A percentile compares a stretch with the other conserved stretches of the same genome.
Conservation (phyloP, 768 basidiomycete species). For the Xerocomellus chrysenteron region DNA sequence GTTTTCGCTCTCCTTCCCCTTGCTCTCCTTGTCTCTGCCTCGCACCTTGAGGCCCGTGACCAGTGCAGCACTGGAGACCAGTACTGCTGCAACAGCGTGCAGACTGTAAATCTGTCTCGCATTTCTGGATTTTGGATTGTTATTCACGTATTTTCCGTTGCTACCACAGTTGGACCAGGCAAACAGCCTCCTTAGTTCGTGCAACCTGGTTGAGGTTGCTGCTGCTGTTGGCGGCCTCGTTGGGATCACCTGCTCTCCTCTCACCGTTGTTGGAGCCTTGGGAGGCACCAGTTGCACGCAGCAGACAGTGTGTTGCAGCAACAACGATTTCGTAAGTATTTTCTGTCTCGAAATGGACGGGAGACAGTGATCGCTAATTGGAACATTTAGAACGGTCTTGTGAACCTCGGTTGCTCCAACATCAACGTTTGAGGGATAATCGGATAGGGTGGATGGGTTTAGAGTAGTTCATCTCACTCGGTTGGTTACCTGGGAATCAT, state of each 20-base stretch:
- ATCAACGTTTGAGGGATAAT: background rate
- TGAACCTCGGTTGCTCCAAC: background rate
- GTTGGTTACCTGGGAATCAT: background rate
- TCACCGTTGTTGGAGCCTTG: background rate
- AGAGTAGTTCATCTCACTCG: background rate
- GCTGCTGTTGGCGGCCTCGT: background rate
- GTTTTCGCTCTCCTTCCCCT: conserved; percentile 18
- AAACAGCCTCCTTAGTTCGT: fast-evolving
- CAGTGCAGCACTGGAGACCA: conserved; percentile 4
- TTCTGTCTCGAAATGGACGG: background rate
- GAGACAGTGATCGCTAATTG: no score
- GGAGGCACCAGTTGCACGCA: background rate
- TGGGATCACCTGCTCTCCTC: background rate
- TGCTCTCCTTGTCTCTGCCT: conserved; percentile 14
- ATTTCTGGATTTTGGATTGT: background rate
- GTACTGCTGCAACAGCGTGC: conserved; percentile 10
- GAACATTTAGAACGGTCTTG: background rate
- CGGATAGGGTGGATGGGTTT: background rate
- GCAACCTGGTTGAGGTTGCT: background rate
- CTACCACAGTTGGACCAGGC: background rate
- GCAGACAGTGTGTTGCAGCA: background rate
- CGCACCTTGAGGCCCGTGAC: background rate
- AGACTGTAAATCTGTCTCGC: background rate
- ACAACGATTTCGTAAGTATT: background rate
- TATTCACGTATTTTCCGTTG: background rate